Percentiles rank a stretch among this genome's conserved stretches.
Conservation (phyloP, 1,284 basidiomycete species). For the Malassezia japonica region DNA sequence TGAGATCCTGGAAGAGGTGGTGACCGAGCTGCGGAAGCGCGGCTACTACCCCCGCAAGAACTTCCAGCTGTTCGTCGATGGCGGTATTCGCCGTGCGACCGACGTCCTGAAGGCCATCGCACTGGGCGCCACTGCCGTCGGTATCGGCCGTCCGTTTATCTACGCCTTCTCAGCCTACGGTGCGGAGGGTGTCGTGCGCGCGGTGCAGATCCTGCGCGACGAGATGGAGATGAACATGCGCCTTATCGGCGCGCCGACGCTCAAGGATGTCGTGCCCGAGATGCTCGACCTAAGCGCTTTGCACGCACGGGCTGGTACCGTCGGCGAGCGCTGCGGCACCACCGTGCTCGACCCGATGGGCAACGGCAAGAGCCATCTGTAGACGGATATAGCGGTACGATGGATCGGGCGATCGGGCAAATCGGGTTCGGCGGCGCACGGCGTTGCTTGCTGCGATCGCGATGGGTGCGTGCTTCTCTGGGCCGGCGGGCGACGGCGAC, state of each 20-base stretch:
- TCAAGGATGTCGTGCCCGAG: conserved; percentile 65
- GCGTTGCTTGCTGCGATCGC: not conserved
- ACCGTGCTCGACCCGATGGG: conserved; percentile 1
- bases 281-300: conserved; percentile 61
- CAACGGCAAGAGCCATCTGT: conserved; percentile 2
- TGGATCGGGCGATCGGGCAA: not conserved
- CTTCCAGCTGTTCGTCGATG: conserved; percentile 74
- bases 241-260: conserved; percentile 63
- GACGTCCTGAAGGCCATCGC: conserved; percentile 77
- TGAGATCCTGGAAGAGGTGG: conserved; percentile 48
- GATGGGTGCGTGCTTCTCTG: conserved; percentile 26
- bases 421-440: not conserved
- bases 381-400: conserved; percentile 11
- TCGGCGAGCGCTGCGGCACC: conserved; percentile 23
- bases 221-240: conserved; percentile 74
- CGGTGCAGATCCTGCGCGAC: conserved; percentile 61
- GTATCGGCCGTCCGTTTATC: conserved; percentile 78
- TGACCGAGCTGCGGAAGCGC: conserved; percentile 60
- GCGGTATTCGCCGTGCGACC: conserved; percentile 66
- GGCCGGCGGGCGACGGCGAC: conserved; percentile 58
- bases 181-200: conserved; percentile 66
- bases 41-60: conserved; percentile 53
- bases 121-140: conserved; percentile 78
- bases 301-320: conserved; percentile 43
- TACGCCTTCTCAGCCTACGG: conserved; percentile 86